Evolutionary conservation across 2,329 filamentous ascomycete genomes (phyloP).

Genomic region (Westerdykella aurantiaca): DNA sequence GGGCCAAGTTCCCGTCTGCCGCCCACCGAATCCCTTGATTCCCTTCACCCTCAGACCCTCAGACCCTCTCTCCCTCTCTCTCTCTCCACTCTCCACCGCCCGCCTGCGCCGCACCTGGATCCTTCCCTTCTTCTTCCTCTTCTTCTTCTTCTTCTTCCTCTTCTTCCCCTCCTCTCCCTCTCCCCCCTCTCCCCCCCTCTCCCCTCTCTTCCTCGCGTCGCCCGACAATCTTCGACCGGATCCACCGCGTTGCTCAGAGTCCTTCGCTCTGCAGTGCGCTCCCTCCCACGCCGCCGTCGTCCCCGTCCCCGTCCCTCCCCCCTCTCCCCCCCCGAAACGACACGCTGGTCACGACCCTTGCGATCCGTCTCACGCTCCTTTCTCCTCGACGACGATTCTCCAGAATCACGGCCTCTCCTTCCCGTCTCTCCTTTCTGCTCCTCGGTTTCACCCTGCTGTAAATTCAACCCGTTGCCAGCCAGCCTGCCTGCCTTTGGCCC

Average conservation of each 20-base stretch:
- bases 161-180: slow-evolving; percentile 11
- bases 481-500: neutral
- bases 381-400: slow-evolving; percentile 27
- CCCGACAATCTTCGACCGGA: slow-evolving; percentile 36
- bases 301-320: slow-evolving; percentile 11
- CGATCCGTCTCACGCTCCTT: slow-evolving; percentile 29
- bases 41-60: too few species aligned
- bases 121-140: too few species aligned
- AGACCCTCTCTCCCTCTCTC: too few species aligned
- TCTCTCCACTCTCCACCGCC: too few species aligned
- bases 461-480: slow-evolving; percentile 14
- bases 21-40: too few species aligned
- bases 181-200: slow-evolving; percentile 12
- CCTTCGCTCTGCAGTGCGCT: slow-evolving; percentile 26
- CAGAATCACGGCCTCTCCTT: slow-evolving; percentile 33
- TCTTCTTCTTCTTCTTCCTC: slow-evolving; percentile 4
- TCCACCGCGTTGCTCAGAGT: slow-evolving; percentile 16
- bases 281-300: slow-evolving; percentile 27
- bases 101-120: too few species aligned
- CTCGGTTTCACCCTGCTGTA: slow-evolving; percentile 10
- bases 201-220: slow-evolving; percentile 15
- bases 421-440: slow-evolving; percentile 12
- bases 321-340: slow-evolving; percentile 10
- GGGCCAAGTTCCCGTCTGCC: too few species aligned
- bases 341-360: slow-evolving; percentile 13